Conservation (phyloP, 257 asterid genomes). For the Solanum lycopersicoides region DNA sequence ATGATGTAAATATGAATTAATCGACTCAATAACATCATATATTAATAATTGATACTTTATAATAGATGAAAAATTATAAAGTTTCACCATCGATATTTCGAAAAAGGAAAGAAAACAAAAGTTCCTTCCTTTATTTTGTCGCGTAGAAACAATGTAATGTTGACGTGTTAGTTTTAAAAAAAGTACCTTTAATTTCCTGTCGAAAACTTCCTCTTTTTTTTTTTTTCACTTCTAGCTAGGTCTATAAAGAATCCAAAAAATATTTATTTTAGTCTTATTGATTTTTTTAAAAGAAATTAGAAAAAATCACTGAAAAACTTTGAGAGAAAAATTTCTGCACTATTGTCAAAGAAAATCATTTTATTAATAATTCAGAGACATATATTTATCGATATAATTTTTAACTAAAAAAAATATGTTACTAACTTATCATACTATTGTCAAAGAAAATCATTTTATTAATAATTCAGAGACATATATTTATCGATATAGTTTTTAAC, state of each 20-base stretch:
- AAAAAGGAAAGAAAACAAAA: not conserved
- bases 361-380: too few species aligned
- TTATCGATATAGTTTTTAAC: too few species aligned
- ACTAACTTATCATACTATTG: too few species aligned
- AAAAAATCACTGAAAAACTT: too few species aligned
- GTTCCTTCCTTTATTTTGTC: not conserved
- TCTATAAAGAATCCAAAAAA: not conserved
- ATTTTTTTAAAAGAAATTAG: too few species aligned
- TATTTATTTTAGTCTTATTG: not conserved
- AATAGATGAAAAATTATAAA: not conserved
- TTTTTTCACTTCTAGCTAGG: not conserved
- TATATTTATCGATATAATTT: too few species aligned
- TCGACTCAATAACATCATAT: accelerated
- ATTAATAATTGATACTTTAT: not conserved
- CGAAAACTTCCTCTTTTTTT: not conserved
- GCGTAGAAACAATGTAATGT: not conserved
- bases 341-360: too few species aligned
- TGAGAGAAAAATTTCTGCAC: too few species aligned
- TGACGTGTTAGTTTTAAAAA: not conserved
- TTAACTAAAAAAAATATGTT: accelerated
- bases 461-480: too few species aligned
- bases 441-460: too few species aligned
- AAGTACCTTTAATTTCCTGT: not conserved
- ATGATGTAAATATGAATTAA: not conserved
- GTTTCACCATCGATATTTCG: not conserved